Evolutionary conservation across 2,329 filamentous ascomycete genomes (phyloP), one percentile per base, ranked within the genome.

Genomic region (Scolecobasidium constrictum): DNA sequence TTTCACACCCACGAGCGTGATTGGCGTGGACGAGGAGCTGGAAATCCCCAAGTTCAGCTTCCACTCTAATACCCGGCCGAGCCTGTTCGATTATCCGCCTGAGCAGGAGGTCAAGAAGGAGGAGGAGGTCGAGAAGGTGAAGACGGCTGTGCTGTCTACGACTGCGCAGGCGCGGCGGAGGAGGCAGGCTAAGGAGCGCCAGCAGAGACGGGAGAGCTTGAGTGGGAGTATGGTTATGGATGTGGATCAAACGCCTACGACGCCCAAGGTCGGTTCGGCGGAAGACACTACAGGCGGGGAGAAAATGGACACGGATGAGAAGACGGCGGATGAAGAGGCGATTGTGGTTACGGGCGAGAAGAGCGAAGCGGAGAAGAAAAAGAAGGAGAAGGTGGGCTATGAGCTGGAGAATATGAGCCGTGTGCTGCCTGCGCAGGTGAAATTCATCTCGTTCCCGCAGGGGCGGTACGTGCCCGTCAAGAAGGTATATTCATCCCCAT

Each of bases 401-500:
- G 87, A 95, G 50, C 75, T 98, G 48, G 85, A 92, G 58, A 98
- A 98, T 70, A 93, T 98, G 86, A 93, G 84, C 43, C 78, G 92
- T 53, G 87, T 98, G 26, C 76, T 98, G 38, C 92, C 88, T 1
- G 77, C 78, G 37, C 92, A 98, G 67, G 76, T 96, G 56, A 94
- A 94, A 69, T 95, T 90, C 62, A 86, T 98, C 57, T 94, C 79
- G 62, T 94, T 98, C 72, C 78, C 86, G 38, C 77, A 85, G 49
- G 84, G 85, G 36, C 81, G 93, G 53, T 98, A 95, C 65, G 86
- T 84, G 71, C 90, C 92, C 26, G 88, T 96, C 49, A 86, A 85
- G 68, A 81, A 94, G 77, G 86, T 90, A 67, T 60, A 71, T 63
- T 43, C 13, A 37, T 28, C 13, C 6, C 38, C 42, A 19, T 15